Base-by-base conservation (phyloP, 345 rosid species). In the Turritis glabra region DNA sequence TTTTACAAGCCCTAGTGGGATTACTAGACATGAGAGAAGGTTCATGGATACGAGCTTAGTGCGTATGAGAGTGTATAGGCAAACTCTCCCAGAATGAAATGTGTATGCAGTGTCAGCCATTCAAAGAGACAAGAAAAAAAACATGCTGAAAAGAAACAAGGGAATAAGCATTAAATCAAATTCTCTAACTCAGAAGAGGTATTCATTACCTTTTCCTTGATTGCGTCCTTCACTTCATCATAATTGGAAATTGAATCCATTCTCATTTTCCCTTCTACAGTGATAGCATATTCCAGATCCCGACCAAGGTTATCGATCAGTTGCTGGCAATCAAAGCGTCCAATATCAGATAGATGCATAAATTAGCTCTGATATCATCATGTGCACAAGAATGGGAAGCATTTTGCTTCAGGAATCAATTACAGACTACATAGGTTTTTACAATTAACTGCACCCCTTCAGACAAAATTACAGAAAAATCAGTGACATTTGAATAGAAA, bases 201-300 rank as follows among this genome's bases (percentile, higher is more conserved):
- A 23, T 35, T 14, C 26, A 59, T 69, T 82, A 93, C 98, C 96
- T 88, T 94, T 78, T 85, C 82, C 80, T 70, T 67, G 67, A 94
- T 94, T 52, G 84, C 80, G 61, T 82, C 85, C 85, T 86, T 94
- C 81, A 94, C 97, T 69, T 87, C 93, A 72, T 94, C 87, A 80
- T 94, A 94, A 81, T 94, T 91, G 60, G 90, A 82, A 69, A 94
- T 81, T 23, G 88, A 81, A 80, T 88, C 95, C 89, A 83, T 74
- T 56, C 85, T 90, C 97, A 88, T 85, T 85, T 91, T 91, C 37
- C 97, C 96, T 91, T 91, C 98, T 10, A 91, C 98, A 75, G 74
- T 84, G 76, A 94, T 85, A 70, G 98, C 92, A 82, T 94, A 91
- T 81, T 94, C 91, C 82, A 94, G 84, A 85, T 94, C 98, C 56